Evolutionary conservation across 2,329 filamentous ascomycete species (phyloP).

Genomic region (Alternaria gansuensis): DNA sequence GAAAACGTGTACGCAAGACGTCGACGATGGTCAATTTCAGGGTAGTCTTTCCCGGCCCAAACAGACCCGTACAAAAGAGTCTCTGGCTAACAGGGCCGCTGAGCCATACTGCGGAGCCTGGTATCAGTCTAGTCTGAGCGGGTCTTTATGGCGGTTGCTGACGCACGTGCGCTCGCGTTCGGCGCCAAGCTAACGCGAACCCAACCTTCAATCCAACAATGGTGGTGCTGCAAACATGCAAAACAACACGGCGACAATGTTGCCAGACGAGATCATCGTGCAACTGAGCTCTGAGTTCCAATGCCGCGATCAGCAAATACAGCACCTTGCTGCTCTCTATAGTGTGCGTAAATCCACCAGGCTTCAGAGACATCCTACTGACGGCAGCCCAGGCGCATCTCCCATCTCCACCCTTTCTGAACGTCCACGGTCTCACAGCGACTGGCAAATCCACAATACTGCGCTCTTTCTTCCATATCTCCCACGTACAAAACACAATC

Average conservation of each 20-base stretch:
- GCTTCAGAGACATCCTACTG: conserved; percentile 17
- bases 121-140: too few species aligned
- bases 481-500: conserved; percentile 65
- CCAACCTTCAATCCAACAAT: conserved; percentile 7
- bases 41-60: too few species aligned
- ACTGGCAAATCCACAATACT: conserved; percentile 85
- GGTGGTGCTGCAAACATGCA: conserved; percentile 1
- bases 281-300: conserved; percentile 52
- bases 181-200: conserved; percentile 28
- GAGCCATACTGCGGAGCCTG: too few species aligned
- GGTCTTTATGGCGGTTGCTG: too few species aligned
- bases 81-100: too few species aligned
- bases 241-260: conserved; percentile 37
- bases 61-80: too few species aligned
- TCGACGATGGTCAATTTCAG: too few species aligned
- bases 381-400: conserved; percentile 63
- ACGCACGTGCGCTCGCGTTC: conserved; percentile 38
- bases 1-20: too few species aligned
- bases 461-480: conserved; percentile 65
- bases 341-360: conserved; percentile 47
- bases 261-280: conserved; percentile 50
- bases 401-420: conserved; percentile 76
- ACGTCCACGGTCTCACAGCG: conserved; percentile 84
- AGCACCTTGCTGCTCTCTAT: conserved; percentile 57
- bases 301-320: conserved; percentile 59